Evolutionary conservation across 2,329 filamentous ascomycete species (phyloP).

Genomic region (Stemphylium vesicarium): DNA sequence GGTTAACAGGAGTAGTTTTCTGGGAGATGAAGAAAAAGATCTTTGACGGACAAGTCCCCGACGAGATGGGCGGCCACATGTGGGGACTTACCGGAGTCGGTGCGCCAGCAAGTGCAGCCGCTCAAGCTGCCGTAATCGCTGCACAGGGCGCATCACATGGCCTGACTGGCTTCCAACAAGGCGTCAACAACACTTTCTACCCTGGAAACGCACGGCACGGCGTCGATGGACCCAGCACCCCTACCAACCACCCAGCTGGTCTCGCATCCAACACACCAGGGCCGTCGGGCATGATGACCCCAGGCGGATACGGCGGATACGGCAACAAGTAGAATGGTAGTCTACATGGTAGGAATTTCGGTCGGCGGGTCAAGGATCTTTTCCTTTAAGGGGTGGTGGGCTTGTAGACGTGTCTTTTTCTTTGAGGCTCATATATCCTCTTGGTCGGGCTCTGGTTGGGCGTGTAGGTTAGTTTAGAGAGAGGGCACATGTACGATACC

Average conservation of each 20-base stretch:
- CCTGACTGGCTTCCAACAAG: conserved; percentile 36
- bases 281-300: conserved; percentile 73
- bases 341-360: neutral
- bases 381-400: too few species aligned
- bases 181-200: conserved; percentile 50
- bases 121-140: conserved; percentile 52
- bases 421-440: too few species aligned
- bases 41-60: conserved; percentile 80
- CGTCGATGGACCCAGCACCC: conserved; percentile 69
- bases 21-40: conserved; percentile 91
- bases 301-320: conserved; percentile 51
- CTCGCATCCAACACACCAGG: conserved; percentile 57
- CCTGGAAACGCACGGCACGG: conserved; percentile 48
- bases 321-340: conserved; percentile 38
- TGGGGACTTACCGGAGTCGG: conserved; percentile 80
- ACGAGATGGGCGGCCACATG: conserved; percentile 85
- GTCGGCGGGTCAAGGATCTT: too few species aligned
- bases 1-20: conserved; percentile 92
- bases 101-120: conserved; percentile 62
- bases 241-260: conserved; percentile 62
- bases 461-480: neutral
- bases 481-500: neutral
- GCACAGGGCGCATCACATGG: conserved; percentile 49
- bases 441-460: neutral
- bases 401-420: too few species aligned